These are phyloP conservation scores for Mimosa bimucronata DNA, from an alignment of 306 rosid genomes.

Conservation along the genomic window DNA sequence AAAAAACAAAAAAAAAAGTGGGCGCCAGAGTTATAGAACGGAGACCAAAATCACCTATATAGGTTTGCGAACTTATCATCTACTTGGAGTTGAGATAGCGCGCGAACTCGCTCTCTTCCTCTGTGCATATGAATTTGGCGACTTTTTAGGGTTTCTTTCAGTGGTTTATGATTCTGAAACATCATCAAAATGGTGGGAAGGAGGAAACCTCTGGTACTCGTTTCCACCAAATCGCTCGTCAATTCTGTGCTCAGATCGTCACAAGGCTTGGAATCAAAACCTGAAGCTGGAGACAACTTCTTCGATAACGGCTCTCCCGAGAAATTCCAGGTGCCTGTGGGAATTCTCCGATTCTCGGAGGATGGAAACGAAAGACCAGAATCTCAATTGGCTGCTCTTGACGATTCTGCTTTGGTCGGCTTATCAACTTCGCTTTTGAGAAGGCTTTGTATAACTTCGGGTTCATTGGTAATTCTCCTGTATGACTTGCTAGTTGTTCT, in stretches of 20 bases:
- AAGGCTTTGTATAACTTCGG: constrained; percentile 66
- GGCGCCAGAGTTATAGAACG: no score
- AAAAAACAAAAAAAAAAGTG: no score
- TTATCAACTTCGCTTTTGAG: constrained; percentile 69
- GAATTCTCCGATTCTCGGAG: constrained; percentile 63
- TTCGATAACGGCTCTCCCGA: constrained; percentile 19
- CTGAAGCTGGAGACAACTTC: constrained; percentile 28
- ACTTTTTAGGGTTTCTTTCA: no score
- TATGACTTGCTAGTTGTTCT: neutral
- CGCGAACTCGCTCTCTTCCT: neutral
- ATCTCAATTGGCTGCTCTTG: constrained; percentile 51
- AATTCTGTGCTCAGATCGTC: constrained; percentile 53
- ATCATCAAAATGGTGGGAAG: constrained; percentile 84
- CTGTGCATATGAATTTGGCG: no score
- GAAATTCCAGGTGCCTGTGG: constrained; percentile 50
- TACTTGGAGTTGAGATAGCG: neutral
- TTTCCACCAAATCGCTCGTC: constrained; percentile 64
- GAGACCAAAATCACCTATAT: no score
- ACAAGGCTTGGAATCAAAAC: neutral
- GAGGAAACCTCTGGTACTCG: constrained; percentile 77
- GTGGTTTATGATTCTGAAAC: no score
- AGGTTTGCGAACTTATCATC: neutral
- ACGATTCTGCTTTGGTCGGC: constrained; percentile 71
- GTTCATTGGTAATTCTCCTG: constrained; percentile 53
- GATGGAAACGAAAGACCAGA: constrained; percentile 3